Percentiles rank a stretch among this genome's conserved stretches.
phyloP scores from a whole-genome alignment of 163 green algal genomes.

The Scenedesmus sp. region DNA sequence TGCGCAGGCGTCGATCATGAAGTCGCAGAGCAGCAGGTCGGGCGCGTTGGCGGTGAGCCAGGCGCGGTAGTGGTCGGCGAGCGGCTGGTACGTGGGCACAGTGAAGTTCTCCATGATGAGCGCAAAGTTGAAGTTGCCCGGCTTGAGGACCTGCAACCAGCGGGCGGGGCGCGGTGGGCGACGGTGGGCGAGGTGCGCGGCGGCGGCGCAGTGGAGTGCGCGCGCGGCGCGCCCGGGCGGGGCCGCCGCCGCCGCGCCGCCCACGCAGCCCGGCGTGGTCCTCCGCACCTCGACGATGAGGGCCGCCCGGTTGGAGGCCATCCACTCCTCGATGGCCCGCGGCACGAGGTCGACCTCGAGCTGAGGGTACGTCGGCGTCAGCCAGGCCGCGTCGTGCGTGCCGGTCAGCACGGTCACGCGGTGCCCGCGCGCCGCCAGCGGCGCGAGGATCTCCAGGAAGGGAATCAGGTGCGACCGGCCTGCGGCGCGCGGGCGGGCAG shows the following conservation, averaged over 20 bases:
- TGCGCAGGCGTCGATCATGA: conserved; percentile 15
- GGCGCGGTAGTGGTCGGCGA: neutral
- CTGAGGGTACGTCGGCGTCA: neutral
- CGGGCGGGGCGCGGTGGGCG: neutral
- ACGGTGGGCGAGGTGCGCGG: neutral
- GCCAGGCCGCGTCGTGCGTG: neutral
- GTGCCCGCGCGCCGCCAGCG: conserved; percentile 20
- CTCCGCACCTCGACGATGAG: neutral
- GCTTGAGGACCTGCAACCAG: neutral
- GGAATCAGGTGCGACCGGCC: conserved; percentile 36
- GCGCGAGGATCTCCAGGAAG: conserved; percentile 31
- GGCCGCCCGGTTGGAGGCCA: neutral
- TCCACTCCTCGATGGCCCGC: neutral
- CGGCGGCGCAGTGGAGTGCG: neutral
- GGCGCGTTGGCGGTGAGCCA: neutral
- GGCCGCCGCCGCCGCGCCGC: too few relatives aligned
- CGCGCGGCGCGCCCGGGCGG: neutral
- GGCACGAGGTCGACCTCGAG: conserved; percentile 2
- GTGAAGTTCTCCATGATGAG: conserved; percentile 17
- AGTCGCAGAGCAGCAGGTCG: conserved; percentile 34
- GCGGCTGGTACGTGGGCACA: neutral
- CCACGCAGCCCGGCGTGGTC: neutral
- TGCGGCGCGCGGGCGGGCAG: too few relatives aligned
- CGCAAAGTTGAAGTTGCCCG: neutral
- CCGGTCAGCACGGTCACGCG: conserved; percentile 35